Evolutionary conservation across 176 grass and related monocot genomes (phyloP).

Genomic region (Tuctoria greenei): DNA sequence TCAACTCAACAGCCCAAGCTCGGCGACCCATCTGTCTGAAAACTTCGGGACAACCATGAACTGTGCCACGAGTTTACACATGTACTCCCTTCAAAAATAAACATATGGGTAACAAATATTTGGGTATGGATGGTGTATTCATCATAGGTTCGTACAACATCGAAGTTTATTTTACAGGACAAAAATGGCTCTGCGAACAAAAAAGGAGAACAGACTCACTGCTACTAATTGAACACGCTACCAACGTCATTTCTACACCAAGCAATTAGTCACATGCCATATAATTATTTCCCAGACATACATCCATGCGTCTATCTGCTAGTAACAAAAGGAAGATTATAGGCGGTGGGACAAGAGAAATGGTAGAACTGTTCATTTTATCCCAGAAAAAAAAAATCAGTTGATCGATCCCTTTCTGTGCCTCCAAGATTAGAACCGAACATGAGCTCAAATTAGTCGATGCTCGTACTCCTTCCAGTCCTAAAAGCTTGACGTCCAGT

Average conservation of each 20-base stretch:
- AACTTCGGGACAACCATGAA: neutral
- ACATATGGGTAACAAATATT: no score
- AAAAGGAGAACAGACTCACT: neutral
- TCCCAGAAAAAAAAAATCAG: no score
- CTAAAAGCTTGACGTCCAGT: neutral
- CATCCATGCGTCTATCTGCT: neutral
- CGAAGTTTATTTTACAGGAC: neutral
- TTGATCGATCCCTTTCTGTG: neutral
- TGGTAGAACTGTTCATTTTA: no score
- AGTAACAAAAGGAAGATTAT: neutral
- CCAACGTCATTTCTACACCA: neutral
- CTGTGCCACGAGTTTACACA: no score
- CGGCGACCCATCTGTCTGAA: no score
- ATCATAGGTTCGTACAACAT: neutral
- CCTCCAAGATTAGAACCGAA: neutral
- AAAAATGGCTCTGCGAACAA: neutral
- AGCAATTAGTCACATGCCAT: neutral
- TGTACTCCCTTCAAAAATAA: no score
- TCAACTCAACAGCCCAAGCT: no score
- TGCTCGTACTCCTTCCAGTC: no score
- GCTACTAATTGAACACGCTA: neutral
- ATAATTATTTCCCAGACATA: neutral
- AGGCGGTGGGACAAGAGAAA: neutral
- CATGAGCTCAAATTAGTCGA: neutral
- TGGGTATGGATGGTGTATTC: no score